Evolutionary conservation across 176 grass and related monocot genomes (phyloP).

Genomic region (Raddia distichophylla): DNA sequence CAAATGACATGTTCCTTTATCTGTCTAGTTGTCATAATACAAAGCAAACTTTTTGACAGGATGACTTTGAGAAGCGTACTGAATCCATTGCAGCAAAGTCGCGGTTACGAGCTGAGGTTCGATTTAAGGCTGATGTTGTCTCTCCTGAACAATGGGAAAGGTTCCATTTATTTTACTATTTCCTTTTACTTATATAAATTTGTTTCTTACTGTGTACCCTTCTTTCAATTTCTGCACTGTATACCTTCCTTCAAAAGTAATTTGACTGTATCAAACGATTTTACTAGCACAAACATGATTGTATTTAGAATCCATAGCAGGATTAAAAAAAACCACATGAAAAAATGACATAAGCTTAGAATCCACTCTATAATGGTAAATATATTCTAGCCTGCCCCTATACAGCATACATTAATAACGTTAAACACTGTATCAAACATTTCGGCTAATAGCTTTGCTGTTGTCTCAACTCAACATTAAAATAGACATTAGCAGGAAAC

Average conservation of each 20-base stretch:
- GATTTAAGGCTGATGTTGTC: slow-evolving; percentile 90
- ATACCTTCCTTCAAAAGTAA: neutral
- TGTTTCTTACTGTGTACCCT: neutral
- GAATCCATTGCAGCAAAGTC: slow-evolving; percentile 82
- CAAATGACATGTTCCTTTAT: neutral
- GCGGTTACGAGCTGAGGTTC: slow-evolving; percentile 71
- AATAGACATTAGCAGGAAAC: neutral
- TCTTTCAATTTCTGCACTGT: neutral
- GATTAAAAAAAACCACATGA: neutral
- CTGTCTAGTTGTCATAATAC: slow-evolving; percentile 19
- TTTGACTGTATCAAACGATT: slow-evolving; percentile 7
- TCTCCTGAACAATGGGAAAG: slow-evolving; percentile 99
- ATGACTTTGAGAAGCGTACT: slow-evolving; percentile 80
- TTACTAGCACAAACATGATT: slow-evolving; percentile 21
- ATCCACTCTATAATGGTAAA: slow-evolving; percentile 1
- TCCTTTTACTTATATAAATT: slow-evolving; percentile 26
- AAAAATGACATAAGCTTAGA: slow-evolving; percentile 1
- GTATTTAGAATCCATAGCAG: neutral
- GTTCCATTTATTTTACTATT: slow-evolving; percentile 51
- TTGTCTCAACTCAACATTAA: neutral
- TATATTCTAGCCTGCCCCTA: neutral
- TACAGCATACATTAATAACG: neutral
- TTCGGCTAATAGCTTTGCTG: neutral
- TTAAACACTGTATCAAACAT: neutral
- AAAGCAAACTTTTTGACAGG: slow-evolving; percentile 54